Base-by-base conservation (phyloP, 768 basidiomycete species). In the Rhizopogon rudus region DNA sequence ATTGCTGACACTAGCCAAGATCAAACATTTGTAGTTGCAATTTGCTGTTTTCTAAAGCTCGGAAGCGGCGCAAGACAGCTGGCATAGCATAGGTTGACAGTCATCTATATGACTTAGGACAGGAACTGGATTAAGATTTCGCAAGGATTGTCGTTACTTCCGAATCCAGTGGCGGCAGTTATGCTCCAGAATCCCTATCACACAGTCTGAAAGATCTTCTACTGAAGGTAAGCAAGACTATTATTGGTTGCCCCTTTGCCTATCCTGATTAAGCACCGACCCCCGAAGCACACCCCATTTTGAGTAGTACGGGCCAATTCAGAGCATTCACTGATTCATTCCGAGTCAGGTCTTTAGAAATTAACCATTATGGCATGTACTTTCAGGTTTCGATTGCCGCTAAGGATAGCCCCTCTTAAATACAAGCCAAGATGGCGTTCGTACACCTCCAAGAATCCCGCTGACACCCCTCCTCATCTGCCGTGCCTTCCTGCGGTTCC, bases 321-420 rank as follows among this genome's bases (percentile, higher is more conserved):
- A 33, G 31, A 33, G 10, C 31, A 33, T 33, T 62, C 51, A 49
- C 67, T 70, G 66, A 73, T 68, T 72, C 69, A 65, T 65, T 58
- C 60, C 71, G 73, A 79, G 77, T 78, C 77, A 79, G 67, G 28
- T 53, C 67, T 61, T 64, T 67, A 74, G 68, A 69, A 61, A 63
- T 67, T 67, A 67, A 68, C 68, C 49, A 55, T 60, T 70, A 71
- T 75, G 71, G 67, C 68, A 65, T 57, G 63, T 60, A 31, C 51
- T 58, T 64, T 61, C 62, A 68, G 62, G 56, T 53, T 71, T 67
- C 66, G 69, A 66, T 61, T 62, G 57, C 63, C 65, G 57, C 65
- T 44, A 62, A 60, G 67, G 56, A 61, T 65, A 53, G 59, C 74
- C 73, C 74, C 76, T 76, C 73, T 79, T 73, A 49, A 75, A 65